Base-by-base conservation (phyloP, 2,329 filamentous ascomycete genomes). In the Microdochium bolleyi region DNA sequence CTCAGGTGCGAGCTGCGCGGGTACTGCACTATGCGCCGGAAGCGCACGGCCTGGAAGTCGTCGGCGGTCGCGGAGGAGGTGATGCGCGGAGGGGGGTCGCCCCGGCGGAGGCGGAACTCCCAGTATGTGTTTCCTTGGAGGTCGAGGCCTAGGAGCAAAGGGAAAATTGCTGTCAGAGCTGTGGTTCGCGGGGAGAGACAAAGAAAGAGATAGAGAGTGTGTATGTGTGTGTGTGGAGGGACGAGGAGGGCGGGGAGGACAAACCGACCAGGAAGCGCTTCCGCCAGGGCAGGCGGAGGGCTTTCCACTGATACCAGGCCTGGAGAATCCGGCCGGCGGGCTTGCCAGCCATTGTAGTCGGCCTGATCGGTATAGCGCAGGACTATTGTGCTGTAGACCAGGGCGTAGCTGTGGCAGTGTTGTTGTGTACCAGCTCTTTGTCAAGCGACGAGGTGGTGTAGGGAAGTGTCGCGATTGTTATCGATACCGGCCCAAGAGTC, bases 81-180 rank as follows among this genome's bases (percentile, higher is more conserved):
- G 32, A 49, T 53, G 2, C 57, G 53, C 0, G 34, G 38, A 37
- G 56, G 49, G 19, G 56, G 59, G 53, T 66, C 61, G 55, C 69
- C 68, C 52, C 74, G 72, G 7, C 68, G 60, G 58, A 84, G 77
- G 54, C 75, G 75, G 68, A 87, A 85, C 61, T 85, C 81, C 83
- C 84, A 87, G 71, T 79, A 87, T 3, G 83, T 85, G 69, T 87
- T 86, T 52, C 83, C 82, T 24, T 80, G 63, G 54, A 86, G 80
- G 63, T 87, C 84, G 60, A 78, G 73, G 58, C 84, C 83, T 86
- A 57, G 44, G 30, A 22, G 51, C 24, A 51, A 13, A n/a, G 21
- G 22, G 41, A 24, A 49, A 53, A n/a, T n/a, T n/a, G 50, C 25
- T 19, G 48, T 21, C 24, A 49, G 38, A 32, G 34, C 30, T 30